Base-by-base conservation (phyloP, 2,329 filamentous ascomycete species). In the Colletotrichum australisinense region DNA sequence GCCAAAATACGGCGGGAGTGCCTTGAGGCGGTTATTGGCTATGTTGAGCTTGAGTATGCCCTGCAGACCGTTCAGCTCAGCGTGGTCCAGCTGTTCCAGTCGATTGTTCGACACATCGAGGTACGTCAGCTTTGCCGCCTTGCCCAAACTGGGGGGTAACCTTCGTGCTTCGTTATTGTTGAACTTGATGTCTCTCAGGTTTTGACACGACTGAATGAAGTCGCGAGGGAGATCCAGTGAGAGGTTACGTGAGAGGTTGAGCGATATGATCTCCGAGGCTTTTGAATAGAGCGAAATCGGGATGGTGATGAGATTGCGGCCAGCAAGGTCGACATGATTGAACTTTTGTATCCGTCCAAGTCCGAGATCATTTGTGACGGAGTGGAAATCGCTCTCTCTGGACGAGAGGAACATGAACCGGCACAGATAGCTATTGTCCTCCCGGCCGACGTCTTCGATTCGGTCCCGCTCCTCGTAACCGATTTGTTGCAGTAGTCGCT, bases 341-440 rank as follows among this genome's bases (percentile, higher is more conserved):
- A 97, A 95, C 80, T 98, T 98, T 77, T 95, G 93, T 81, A 93
- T 91, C 79, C 95, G 95, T 79, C 90, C 92, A 75, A 97, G 91
- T 30, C 93, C 93, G 63, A 95, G 90, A 78, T 98, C 96, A 73
- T 89, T 91, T 24, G 82, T 84, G 74, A 82, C 84, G 56, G 92
- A 88, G 75, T 93, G 91, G 78, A 90, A 95, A 62, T 95, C 95
- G 80, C 92, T 95, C 81, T 98, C 93, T 78, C 96, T 94, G 24
- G 94, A 93, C 19, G 96, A 95, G 72, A 98, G 87, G 83, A 99
- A 99, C 73, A 97, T 95, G 84, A 99, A 98, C 6, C 97, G 94
- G 80, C 95, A 97, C 14, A 99, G 89, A 78, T 98, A 99, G 80
- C 95, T 97, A 82, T 98, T 98, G 85, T 99, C 97, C 82, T 99